Evolutionary conservation across 805 yeast genomes (phyloP).

Genomic region (Zygosaccharomyces kombuchaensis): DNA sequence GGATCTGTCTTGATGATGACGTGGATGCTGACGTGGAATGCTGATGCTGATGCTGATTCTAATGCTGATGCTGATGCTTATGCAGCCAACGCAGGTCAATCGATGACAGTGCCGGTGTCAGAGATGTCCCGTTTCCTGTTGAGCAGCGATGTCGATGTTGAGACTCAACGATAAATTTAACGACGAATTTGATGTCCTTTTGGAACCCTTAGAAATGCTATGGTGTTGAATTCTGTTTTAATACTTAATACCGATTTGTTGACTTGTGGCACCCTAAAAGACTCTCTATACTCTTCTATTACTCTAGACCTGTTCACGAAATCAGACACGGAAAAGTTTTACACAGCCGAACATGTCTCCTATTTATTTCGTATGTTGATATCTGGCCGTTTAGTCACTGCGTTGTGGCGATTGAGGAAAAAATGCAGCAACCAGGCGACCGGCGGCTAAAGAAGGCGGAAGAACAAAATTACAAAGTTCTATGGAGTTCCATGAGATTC

Average conservation of each 20-base stretch:
- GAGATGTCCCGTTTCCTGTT: conserved; percentile 1
- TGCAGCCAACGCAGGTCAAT: conserved; percentile 6
- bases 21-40: conserved; percentile 2
- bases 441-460: not conserved
- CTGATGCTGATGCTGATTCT: not conserved
- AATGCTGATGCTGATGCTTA: not conserved
- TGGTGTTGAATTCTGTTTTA: not conserved
- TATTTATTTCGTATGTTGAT: not conserved
- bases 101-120: conserved; percentile 5
- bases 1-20: not conserved
- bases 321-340: not conserved
- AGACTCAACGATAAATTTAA: not conserved
- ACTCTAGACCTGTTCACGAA: not conserved
- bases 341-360: not conserved
- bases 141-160: conserved; percentile 1
- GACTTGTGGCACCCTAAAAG: not conserved
- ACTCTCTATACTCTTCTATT: not conserved
- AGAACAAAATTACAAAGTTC: not conserved
- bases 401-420: not conserved
- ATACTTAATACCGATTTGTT: not conserved
- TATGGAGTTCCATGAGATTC: not conserved
- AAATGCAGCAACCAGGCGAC: not conserved
- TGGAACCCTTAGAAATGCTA: not conserved
- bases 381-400: not conserved
- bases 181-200: not conserved